phyloP scores from a whole-genome alignment of 352 stramenopile species.

The Pythium aquatile region DNA sequence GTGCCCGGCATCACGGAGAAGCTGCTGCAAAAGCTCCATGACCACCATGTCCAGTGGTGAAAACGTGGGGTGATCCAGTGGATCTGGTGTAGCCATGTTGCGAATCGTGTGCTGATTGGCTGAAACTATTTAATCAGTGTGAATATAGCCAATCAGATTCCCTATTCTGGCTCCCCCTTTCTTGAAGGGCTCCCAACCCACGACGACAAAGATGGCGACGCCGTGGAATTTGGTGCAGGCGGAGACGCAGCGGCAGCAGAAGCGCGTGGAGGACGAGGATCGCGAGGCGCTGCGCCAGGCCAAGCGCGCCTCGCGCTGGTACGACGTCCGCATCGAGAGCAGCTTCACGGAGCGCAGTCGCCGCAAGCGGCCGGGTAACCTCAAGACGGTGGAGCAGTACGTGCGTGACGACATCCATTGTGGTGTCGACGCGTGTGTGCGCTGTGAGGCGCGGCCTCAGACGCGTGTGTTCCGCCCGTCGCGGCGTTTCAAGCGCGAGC shows the following conservation, averaged over 20 bases:
- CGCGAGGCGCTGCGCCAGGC: conserved; percentile 14
- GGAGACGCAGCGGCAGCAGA: conserved; percentile 29
- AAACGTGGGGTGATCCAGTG: background rate
- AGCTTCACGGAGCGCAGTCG: conserved; percentile 77
- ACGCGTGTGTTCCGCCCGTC: conserved; percentile 25
- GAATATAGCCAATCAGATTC: conserved; percentile 30
- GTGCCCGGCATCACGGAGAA: conserved; percentile 51
- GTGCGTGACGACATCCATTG: conserved; percentile 71
- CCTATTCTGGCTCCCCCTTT: background rate
- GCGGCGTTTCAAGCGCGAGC: conserved; percentile 35
- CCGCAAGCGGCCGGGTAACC: conserved; percentile 64
- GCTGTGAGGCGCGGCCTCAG: conserved; percentile 31
- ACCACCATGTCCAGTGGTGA: conserved; percentile 40
- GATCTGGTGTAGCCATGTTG: conserved; percentile 21
- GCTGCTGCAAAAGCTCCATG: conserved; percentile 37
- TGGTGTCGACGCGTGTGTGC: conserved; percentile 46
- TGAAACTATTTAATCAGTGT: conserved; percentile 29
- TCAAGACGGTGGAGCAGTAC: conserved; percentile 72
- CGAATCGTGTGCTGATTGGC: conserved; percentile 20
- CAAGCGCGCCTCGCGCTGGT: conserved; percentile 34
- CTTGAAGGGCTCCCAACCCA: background rate
- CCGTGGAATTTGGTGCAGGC: conserved; percentile 34
- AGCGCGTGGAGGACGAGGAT: conserved; percentile 24
- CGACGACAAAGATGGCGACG: conserved; percentile 6
- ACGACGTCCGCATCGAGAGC: conserved; percentile 50